These are phyloP conservation scores for Trametes elegans DNA, from an alignment of 768 basidiomycete species.

Conservation along the genomic window DNA sequence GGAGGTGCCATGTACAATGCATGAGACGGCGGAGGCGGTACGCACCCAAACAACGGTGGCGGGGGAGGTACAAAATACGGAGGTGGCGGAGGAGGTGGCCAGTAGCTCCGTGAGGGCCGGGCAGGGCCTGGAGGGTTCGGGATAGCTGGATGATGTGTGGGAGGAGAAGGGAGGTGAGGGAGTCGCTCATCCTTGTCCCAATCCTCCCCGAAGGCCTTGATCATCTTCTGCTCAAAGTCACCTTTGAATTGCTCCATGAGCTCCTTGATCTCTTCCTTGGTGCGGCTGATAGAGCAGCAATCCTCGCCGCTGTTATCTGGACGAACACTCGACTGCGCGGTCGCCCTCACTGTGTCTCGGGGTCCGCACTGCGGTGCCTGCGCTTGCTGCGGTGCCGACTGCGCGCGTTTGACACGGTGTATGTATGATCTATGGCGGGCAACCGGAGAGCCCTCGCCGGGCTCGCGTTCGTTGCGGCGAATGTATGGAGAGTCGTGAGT, in stretches of 20 bases:
- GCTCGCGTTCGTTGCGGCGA: no score
- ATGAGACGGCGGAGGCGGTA: neutral
- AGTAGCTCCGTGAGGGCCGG: neutral
- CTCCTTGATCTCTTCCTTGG: conserved; percentile 21
- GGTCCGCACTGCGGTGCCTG: neutral
- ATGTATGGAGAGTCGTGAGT: no score
- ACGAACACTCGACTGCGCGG: neutral
- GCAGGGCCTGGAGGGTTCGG: neutral
- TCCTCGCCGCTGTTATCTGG: neutral
- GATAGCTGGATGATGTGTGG: neutral
- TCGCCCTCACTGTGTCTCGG: neutral
- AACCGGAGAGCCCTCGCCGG: no score
- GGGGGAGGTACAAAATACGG: neutral
- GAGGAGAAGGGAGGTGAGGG: conserved; percentile 1
- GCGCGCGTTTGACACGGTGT: neutral
- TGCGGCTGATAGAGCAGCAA: conserved; percentile 20
- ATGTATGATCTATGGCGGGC: neutral
- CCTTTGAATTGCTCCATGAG: conserved; percentile 19
- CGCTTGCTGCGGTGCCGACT: conserved; percentile 1
- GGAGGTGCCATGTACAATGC: conserved; percentile 2
- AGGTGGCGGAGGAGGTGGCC: neutral
- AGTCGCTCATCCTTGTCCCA: conserved; percentile 13
- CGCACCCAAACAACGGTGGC: neutral
- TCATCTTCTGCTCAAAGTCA: conserved; percentile 22
- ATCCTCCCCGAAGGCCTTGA: conserved; percentile 20